phyloP scores from a whole-genome alignment of 495 filamentous ascomycete genomes.

The Sphaerosporella brunnea region DNA sequence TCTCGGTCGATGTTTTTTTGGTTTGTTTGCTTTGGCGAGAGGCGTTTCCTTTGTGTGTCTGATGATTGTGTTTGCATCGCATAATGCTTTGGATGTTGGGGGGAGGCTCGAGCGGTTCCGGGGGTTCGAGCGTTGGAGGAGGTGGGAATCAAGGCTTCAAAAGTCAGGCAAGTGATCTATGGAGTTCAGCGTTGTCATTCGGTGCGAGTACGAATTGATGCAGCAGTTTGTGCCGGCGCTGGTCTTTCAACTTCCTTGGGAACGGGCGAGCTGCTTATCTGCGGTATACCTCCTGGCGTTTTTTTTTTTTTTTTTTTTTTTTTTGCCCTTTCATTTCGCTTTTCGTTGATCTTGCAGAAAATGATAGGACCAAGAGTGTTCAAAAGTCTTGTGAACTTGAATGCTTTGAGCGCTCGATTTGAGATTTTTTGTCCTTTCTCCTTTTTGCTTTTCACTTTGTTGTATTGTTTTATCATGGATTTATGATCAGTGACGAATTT shows the following conservation, averaged over 20 bases:
- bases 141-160: too few relatives aligned
- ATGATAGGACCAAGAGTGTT: too few relatives aligned
- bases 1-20: conserved; percentile 12
- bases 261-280: too few relatives aligned
- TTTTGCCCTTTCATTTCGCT: conserved; percentile 9
- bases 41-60: conserved; percentile 19
- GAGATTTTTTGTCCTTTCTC: conserved; percentile 8
- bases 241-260: too few relatives aligned
- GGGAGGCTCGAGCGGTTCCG: conserved; percentile 6
- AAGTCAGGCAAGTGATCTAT: too few relatives aligned
- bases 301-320: conserved; percentile 10
- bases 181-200: too few relatives aligned
- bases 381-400: too few relatives aligned
- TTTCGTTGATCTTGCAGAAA: conserved; percentile 5
- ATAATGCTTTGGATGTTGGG: conserved; percentile 2
- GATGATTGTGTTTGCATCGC: conserved; percentile 12
- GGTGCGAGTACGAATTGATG: too few relatives aligned
- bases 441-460: conserved; percentile 10
- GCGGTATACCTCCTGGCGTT: conserved; percentile 11
- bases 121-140: too few relatives aligned
- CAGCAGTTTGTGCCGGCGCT: too few relatives aligned
- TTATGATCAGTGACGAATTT: conserved; percentile 25
- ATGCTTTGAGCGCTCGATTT: too few relatives aligned
- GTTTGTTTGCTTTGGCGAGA: conserved; percentile 11
- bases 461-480: conserved; percentile 24